A percentile compares a stretch with the other conserved stretches of the same genome.
These are phyloP conservation scores for Cordyceps cicadae DNA, from an alignment of 2,329 filamentous ascomycete genomes.

Conservation along the genomic window DNA sequence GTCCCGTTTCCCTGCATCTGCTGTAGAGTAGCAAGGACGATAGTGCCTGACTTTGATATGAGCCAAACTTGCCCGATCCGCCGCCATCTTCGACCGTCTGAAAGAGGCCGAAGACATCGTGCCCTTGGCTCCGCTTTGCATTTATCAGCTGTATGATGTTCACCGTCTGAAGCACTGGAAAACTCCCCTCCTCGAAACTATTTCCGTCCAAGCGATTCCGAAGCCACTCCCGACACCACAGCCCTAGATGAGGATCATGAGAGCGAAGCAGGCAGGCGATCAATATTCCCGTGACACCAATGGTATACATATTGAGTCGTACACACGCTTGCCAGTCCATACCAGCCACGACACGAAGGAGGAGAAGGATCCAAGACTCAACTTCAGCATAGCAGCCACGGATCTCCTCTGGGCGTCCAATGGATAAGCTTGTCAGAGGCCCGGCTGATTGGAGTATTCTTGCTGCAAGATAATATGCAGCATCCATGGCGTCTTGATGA, in stretches of 20 bases:
- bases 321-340: conserved; percentile 19
- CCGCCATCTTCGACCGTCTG: conserved; percentile 14
- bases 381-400: not conserved
- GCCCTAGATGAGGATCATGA: conserved; percentile 1
- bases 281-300: conserved; percentile 17
- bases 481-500: conserved; percentile 15
- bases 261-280: conserved; percentile 16
- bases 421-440: not conserved
- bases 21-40: conserved; percentile 8
- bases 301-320: conserved; percentile 16
- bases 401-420: not conserved
- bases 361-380: conserved; percentile 15
- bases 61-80: conserved; percentile 12
- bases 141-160: conserved; percentile 14
- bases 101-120: conserved; percentile 11
- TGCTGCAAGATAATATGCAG: conserved; percentile 14
- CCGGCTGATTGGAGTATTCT: conserved; percentile 13
- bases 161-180: conserved; percentile 17
- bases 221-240: conserved; percentile 18
- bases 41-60: conserved; percentile 12
- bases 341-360: conserved; percentile 17
- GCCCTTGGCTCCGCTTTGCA: conserved; percentile 11
- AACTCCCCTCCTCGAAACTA: conserved; percentile 18
- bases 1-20: conserved; percentile 10
- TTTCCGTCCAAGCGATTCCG: conserved; percentile 9